These are phyloP conservation scores for Gnetum montanum DNA, from an alignment of 75 land plant species.

Conservation along the genomic window DNA sequence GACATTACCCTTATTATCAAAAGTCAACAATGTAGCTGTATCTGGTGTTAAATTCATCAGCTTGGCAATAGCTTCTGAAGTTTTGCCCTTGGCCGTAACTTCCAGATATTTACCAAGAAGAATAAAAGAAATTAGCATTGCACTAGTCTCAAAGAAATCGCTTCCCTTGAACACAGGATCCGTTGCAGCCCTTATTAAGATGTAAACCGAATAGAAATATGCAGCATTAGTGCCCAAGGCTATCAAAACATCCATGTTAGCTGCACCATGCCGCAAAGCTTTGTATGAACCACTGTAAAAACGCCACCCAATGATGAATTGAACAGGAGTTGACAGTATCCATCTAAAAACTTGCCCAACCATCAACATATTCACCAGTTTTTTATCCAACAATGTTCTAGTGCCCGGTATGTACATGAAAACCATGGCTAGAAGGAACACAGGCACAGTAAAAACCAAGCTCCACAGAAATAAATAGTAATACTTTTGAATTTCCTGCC, in stretches of 20 bases:
- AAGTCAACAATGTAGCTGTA: constrained; percentile 49
- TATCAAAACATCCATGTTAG: constrained; percentile 96
- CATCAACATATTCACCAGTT: constrained; percentile 45
- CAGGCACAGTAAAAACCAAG: constrained; percentile 69
- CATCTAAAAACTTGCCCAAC: constrained; percentile 70
- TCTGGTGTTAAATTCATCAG: constrained; percentile 81
- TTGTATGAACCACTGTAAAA: constrained; percentile 65
- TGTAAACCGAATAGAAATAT: constrained; percentile 84
- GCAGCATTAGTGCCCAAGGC: constrained; percentile 95
- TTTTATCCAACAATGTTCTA: constrained; percentile 43
- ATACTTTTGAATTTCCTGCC: constrained; percentile 46
- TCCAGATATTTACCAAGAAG: constrained; percentile 88
- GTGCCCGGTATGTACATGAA: constrained; percentile 63
- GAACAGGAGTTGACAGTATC: constrained; percentile 84
- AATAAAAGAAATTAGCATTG: constrained; percentile 91
- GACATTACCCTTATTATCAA: constrained; percentile 43
- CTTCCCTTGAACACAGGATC: constrained; percentile 58
- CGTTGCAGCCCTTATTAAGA: constrained; percentile 44
- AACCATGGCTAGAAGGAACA: constrained; percentile 76
- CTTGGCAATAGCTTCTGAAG: constrained; percentile 89
- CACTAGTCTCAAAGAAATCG: constrained; percentile 96
- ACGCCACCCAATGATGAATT: constrained; percentile 66
- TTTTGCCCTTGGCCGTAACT: constrained; percentile 84
- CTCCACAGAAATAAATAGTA: constrained; percentile 64
- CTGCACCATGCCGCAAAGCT: constrained; percentile 53